Evolutionary conservation across 768 basidiomycete species (phyloP).

Genomic region (Mycena rebaudengoi): DNA sequence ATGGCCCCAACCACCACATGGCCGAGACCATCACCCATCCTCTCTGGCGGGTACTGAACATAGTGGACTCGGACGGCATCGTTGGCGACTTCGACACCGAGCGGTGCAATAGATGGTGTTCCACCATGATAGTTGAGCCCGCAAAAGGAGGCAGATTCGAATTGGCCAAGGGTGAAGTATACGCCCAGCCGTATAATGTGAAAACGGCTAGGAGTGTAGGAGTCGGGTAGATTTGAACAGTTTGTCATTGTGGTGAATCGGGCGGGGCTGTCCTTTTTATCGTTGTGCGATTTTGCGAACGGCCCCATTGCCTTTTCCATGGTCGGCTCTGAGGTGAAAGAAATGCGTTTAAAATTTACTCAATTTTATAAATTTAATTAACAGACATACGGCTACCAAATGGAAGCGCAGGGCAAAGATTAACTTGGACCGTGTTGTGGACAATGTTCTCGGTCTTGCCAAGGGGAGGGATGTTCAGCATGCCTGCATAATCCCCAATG

Average conservation of each 20-base stretch:
- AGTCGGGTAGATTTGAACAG: not conserved
- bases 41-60: not conserved
- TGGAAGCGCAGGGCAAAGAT: not conserved
- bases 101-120: not conserved
- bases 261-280: not conserved
- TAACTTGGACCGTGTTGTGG: not conserved
- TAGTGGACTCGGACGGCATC: not conserved
- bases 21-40: not conserved
- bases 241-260: slow-evolving; percentile 6
- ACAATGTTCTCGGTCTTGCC: not conserved
- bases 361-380: not conserved
- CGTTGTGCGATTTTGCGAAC: not conserved
- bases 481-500: not conserved
- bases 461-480: slow-evolving; percentile 6
- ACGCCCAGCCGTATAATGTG: not conserved
- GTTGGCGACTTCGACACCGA: not conserved
- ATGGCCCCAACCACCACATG: not conserved
- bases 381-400: not conserved
- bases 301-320: not conserved
- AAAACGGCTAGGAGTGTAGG: not conserved
- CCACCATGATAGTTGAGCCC: slow-evolving; percentile 4
- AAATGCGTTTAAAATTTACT: no score
- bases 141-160: slow-evolving; percentile 7
- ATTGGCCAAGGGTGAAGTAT: not conserved
- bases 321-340: not conserved